Conservation (phyloP, 2,329 filamentous ascomycete species). For the Bipolaris zeicola region DNA sequence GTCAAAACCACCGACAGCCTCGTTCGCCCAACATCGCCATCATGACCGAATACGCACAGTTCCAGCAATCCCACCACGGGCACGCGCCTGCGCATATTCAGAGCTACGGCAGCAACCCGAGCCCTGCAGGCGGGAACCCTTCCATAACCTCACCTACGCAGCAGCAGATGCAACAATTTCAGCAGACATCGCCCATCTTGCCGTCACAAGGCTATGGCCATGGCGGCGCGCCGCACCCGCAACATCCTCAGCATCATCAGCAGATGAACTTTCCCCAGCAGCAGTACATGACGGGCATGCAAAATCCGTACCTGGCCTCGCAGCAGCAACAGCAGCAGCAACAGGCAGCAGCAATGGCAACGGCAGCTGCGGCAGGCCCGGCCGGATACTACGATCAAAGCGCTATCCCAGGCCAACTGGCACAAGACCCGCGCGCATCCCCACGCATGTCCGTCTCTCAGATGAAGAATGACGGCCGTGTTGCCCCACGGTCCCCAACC, state of each 20-base stretch:
- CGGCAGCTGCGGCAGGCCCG: slow-evolving; percentile 86
- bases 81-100: slow-evolving; percentile 51
- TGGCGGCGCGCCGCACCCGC: slow-evolving; percentile 64
- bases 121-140: slow-evolving; percentile 43
- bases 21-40: slow-evolving; percentile 25
- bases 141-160: slow-evolving; percentile 73
- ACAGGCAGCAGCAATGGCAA: slow-evolving; percentile 95
- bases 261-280: slow-evolving; percentile 79
- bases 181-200: slow-evolving; percentile 79
- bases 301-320: slow-evolving; percentile 74
- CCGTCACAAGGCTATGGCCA: slow-evolving; percentile 74
- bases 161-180: slow-evolving; percentile 58
- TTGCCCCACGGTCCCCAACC: slow-evolving; percentile 76
- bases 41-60: slow-evolving; percentile 58
- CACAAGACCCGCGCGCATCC: slow-evolving; percentile 65
- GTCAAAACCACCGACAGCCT: slow-evolving; percentile 5
- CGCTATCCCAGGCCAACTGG: slow-evolving; percentile 65
- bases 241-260: slow-evolving; percentile 65
- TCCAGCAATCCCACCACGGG: slow-evolving; percentile 53
- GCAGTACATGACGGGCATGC: slow-evolving; percentile 78
- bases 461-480: slow-evolving; percentile 70
- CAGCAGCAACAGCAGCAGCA: slow-evolving; percentile 90
- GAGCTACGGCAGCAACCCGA: slow-evolving; percentile 46
- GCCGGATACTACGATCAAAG: slow-evolving; percentile 66
- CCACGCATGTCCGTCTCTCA: slow-evolving; percentile 73